A percentile compares a stretch with the other conserved stretches of the same genome.
phyloP scores from a whole-genome alignment of 169 alveolate species.

The Plasmodium adleri region DNA sequence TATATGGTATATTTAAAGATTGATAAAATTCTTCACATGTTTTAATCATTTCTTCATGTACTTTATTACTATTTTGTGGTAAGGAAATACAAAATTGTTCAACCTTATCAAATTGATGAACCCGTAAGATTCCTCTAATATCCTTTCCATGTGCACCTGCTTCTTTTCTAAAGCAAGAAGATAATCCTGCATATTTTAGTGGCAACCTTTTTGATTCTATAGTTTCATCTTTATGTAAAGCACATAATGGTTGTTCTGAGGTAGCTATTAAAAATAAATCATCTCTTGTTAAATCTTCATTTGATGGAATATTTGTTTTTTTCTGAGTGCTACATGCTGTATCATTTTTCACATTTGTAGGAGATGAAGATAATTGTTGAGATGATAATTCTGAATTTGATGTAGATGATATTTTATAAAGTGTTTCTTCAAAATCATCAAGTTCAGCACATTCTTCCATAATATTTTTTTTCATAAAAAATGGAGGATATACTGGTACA shows the following conservation, averaged over 20 bases:
- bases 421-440: slow-evolving; percentile 97
- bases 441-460: slow-evolving; percentile 98
- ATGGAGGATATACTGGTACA: slow-evolving; percentile 98
- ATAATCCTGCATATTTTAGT: slow-evolving; percentile 95
- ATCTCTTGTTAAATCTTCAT: slow-evolving; percentile 85
- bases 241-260: slow-evolving; percentile 99
- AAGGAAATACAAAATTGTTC: slow-evolving; percentile 97
- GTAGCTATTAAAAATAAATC: slow-evolving; percentile 98
- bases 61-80: slow-evolving; percentile 93
- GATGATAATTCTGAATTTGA: neutral
- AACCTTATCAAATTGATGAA: slow-evolving; percentile 99
- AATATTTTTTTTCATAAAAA: slow-evolving; percentile 94
- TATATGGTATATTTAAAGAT: slow-evolving; percentile 95
- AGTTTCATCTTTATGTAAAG: slow-evolving; percentile 93
- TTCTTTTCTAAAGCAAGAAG: slow-evolving; percentile 99
- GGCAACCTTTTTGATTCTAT: slow-evolving; percentile 91
- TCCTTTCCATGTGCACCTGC: slow-evolving; percentile 99
- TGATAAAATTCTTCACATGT: slow-evolving; percentile 97
- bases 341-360: neutral
- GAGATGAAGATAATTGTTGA: neutral
- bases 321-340: neutral
- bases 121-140: slow-evolving; percentile 98
- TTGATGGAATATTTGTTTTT: slow-evolving; percentile 29
- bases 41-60: slow-evolving; percentile 95
- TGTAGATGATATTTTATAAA: slow-evolving; percentile 88